Conservation (phyloP, 2,329 filamentous ascomycete species). For the Hypomyces perniciosus region DNA sequence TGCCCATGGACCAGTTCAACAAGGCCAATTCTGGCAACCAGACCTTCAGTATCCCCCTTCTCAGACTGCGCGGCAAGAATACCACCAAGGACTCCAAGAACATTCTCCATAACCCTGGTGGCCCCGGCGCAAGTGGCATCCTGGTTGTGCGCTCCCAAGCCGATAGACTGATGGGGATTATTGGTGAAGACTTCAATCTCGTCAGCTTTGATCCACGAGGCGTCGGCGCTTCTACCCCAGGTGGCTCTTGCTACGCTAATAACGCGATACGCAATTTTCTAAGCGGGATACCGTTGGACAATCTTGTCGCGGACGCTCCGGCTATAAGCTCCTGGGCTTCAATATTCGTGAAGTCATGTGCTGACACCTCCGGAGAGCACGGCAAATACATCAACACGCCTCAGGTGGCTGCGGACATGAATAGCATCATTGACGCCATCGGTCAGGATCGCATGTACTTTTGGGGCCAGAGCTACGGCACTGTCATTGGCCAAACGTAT, state of each 20-base stretch:
- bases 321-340: constrained; percentile 36
- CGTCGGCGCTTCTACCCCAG: constrained; percentile 25
- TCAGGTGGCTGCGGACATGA: constrained; percentile 47
- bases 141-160: constrained; percentile 31
- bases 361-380: constrained; percentile 39
- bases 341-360: constrained; percentile 36
- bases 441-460: constrained; percentile 29
- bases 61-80: constrained; percentile 38
- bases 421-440: constrained; percentile 39
- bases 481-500: constrained; percentile 35
- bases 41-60: constrained; percentile 38
- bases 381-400: constrained; percentile 43
- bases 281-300: constrained; percentile 2
- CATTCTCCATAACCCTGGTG: constrained; percentile 42
- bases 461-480: constrained; percentile 40
- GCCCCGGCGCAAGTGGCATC: constrained; percentile 40
- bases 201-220: constrained; percentile 44
- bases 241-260: constrained; percentile 35
- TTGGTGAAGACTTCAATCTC: constrained; percentile 40
- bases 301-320: constrained; percentile 28
- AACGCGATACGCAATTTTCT: constrained; percentile 23
- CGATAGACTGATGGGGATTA: constrained; percentile 27
- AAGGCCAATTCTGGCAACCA: constrained; percentile 25
- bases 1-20: constrained; percentile 43
- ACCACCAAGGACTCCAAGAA: constrained; percentile 29